These are phyloP conservation scores for Stromatinia cepivora DNA, from an alignment of 2,329 filamentous ascomycete species.

Conservation along the genomic window DNA sequence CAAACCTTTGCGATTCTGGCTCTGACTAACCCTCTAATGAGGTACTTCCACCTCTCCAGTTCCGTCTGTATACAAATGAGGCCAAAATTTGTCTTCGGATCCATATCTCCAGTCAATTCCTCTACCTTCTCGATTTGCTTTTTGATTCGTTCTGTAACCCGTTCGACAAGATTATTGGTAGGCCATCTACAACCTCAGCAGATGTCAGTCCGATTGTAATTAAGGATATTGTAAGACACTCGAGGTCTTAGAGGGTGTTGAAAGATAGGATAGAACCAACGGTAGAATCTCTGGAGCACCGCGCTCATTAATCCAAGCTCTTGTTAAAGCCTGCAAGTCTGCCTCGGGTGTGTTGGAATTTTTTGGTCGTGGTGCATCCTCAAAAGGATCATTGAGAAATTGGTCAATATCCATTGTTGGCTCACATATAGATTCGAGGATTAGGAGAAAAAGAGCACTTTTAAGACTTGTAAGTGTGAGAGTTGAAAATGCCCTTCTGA, in stretches of 20 bases:
- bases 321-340: conserved; percentile 85
- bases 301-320: conserved; percentile 90
- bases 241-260: conserved; percentile 16
- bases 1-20: conserved; percentile 23
- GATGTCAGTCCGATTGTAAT: conserved; percentile 7
- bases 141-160: conserved; percentile 72
- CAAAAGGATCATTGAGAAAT: conserved; percentile 56
- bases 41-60: conserved; percentile 88
- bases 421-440: not conserved
- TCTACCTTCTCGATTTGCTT: conserved; percentile 70
- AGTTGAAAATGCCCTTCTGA: not conserved
- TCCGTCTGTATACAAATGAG: conserved; percentile 97
- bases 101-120: conserved; percentile 79
- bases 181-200: conserved; percentile 53
- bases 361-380: conserved; percentile 19
- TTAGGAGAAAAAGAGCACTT: not conserved
- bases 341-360: conserved; percentile 67
- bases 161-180: conserved; percentile 73
- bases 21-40: conserved; percentile 51
- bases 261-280: conserved; percentile 49
- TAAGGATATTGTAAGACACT: not conserved
- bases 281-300: conserved; percentile 85
- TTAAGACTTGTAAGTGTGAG: not conserved
- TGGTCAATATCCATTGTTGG: conserved; percentile 21
- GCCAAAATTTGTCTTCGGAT: conserved; percentile 86